Conservation (phyloP, 2,329 filamentous ascomycete genomes). For the Penicillium sp. region DNA sequence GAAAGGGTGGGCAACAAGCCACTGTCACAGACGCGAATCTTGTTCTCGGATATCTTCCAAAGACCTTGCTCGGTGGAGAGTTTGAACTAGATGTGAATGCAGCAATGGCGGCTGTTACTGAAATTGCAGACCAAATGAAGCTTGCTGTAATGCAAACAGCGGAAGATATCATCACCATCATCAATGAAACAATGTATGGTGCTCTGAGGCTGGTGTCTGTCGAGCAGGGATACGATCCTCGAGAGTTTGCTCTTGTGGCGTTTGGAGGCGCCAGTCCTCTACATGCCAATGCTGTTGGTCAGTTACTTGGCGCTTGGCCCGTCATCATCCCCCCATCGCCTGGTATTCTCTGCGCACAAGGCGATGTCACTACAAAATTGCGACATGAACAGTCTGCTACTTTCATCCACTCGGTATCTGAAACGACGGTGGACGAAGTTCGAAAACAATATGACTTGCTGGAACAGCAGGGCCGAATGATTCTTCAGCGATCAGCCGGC, state of each 20-base stretch:
- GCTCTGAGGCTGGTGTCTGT: constrained; percentile 53
- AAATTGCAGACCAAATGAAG: constrained; percentile 49
- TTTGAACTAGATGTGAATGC: constrained; percentile 48
- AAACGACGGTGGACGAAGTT: constrained; percentile 37
- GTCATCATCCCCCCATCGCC: constrained; percentile 55
- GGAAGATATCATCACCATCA: constrained; percentile 51
- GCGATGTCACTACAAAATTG: constrained; percentile 52
- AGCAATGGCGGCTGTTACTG: constrained; percentile 43
- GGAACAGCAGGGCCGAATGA: constrained; percentile 34
- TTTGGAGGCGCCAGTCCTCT: constrained; percentile 54
- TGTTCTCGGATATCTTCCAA: constrained; percentile 49
- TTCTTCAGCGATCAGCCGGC: constrained; percentile 39
- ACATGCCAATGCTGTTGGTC: constrained; percentile 53
- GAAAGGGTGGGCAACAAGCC: constrained; percentile 46
- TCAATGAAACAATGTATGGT: constrained; percentile 55
- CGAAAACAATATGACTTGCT: constrained; percentile 34
- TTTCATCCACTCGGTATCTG: constrained; percentile 45
- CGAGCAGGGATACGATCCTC: constrained; percentile 53
- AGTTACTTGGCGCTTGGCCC: constrained; percentile 52
- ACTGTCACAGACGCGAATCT: constrained; percentile 54
- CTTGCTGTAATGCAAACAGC: constrained; percentile 45
- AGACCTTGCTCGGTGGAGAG: constrained; percentile 47
- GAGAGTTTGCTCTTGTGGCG: constrained; percentile 52
- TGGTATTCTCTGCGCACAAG: constrained; percentile 52
- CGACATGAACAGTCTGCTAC: constrained; percentile 49